phyloP scores from a whole-genome alignment of 2,329 filamentous ascomycete species.

The Mycogone perniciosa region DNA sequence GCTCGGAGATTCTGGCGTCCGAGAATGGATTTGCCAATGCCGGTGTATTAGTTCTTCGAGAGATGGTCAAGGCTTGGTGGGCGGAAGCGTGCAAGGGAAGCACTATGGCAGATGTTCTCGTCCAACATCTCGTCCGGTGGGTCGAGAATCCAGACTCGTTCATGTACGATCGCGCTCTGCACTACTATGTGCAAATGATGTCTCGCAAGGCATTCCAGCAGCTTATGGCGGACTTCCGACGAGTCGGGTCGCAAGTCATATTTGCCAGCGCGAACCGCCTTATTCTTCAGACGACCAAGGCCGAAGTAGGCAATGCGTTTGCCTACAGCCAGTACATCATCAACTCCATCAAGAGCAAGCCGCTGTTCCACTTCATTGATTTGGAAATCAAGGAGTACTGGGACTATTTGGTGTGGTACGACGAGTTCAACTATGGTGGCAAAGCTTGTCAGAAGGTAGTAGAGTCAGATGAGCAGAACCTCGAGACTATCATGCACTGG shows the following conservation, averaged over 20 bases:
- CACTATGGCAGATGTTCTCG: constrained; percentile 94
- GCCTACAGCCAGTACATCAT: constrained; percentile 97
- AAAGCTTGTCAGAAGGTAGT: constrained; percentile 81
- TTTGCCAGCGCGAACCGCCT: constrained; percentile 87
- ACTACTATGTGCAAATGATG: constrained; percentile 99
- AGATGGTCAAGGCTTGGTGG: constrained; percentile 99
- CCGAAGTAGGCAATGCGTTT: constrained; percentile 92
- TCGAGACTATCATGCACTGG: constrained; percentile 97
- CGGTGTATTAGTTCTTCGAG: constrained; percentile 80
- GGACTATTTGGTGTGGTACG: constrained; percentile 99
- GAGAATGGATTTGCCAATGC: constrained; percentile 92
- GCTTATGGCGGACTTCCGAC: constrained; percentile 91
- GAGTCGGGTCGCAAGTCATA: constrained; percentile 92
- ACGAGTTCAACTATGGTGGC: constrained; percentile 97
- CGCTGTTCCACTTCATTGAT: constrained; percentile 94
- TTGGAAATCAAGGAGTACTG: constrained; percentile 98
- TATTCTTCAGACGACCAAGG: constrained; percentile 90
- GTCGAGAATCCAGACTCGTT: constrained; percentile 90
- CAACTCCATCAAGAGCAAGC: constrained; percentile 93
- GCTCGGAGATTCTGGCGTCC: constrained; percentile 58
- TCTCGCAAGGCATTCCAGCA: constrained; percentile 95
- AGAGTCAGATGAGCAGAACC: constrained; percentile 63
- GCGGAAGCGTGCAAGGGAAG: constrained; percentile 83
- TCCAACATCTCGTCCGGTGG: constrained; percentile 96
- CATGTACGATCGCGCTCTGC: constrained; percentile 87